These are phyloP conservation scores for Aciculosporium take DNA, from an alignment of 2,329 filamentous ascomycete species.

Conservation along the genomic window DNA sequence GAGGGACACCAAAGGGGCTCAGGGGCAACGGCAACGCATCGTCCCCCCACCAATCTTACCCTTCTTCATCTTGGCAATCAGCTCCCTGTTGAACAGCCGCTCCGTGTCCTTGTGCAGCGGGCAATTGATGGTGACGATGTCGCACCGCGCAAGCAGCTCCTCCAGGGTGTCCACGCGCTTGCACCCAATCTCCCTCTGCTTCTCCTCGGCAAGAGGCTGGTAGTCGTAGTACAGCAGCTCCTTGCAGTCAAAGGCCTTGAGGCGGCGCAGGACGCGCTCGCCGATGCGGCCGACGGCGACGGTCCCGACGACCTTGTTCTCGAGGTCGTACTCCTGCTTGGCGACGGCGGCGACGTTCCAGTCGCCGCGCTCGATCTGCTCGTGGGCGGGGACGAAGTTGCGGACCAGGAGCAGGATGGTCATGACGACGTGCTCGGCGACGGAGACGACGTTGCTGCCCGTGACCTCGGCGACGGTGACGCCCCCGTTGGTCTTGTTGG, in stretches of 20 bases:
- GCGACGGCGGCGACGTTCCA: slow-evolving; percentile 94
- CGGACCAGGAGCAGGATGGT: slow-evolving; percentile 91
- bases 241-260: slow-evolving; percentile 98
- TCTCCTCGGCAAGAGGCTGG: slow-evolving; percentile 76
- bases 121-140: slow-evolving; percentile 98
- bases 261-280: slow-evolving; percentile 88
- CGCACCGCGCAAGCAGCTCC: slow-evolving; percentile 88
- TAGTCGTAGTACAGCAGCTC: slow-evolving; percentile 99
- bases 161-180: slow-evolving; percentile 77
- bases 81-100: slow-evolving; percentile 95
- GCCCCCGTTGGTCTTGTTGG: slow-evolving; percentile 97
- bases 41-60: slow-evolving; percentile 47
- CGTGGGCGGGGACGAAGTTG: slow-evolving; percentile 97
- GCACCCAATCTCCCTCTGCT: slow-evolving; percentile 91
- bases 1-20: too few relatives aligned
- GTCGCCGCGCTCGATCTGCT: slow-evolving; percentile 75
- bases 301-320: slow-evolving; percentile 94
- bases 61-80: slow-evolving; percentile 98
- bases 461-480: slow-evolving; percentile 96
- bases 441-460: slow-evolving; percentile 94
- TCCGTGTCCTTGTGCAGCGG: slow-evolving; percentile 96
- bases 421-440: slow-evolving; percentile 98
- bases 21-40: not conserved
- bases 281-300: slow-evolving; percentile 96
- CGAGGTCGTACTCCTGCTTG: slow-evolving; percentile 97